Base-by-base conservation (phyloP, 805 yeast genomes). In the Blastobotrys americana region DNA sequence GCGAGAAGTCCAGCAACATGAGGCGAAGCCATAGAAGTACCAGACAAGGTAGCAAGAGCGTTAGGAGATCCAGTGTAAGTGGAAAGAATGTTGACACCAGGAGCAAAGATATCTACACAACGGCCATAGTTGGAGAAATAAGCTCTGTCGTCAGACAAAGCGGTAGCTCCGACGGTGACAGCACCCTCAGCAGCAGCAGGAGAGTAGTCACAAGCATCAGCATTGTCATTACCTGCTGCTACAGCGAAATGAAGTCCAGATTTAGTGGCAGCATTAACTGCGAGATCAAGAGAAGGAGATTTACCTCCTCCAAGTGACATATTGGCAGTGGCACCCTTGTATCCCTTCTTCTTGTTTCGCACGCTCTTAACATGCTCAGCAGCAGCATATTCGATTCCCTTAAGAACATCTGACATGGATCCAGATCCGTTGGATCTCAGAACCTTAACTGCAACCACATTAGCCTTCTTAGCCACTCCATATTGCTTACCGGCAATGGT, bases 11-110 rank as follows among this genome's bases (percentile, higher is more conserved):
- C 81, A 33, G 75, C 70, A 51, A 76, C 63, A 56, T 76, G 80
- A 34, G 82, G 81, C 13, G 81, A 70, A 19, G 81, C 81, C 82
- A 77, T 77, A 34, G 81, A 77, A 17, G 82, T 76, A 53, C 82
- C 82, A 27, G 80, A 73, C 66, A 76, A 66, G 19, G 72, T 65
- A 50, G 74, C 72, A 27, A 77, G 70, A 51, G 77, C 77, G 40
- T 65, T 56, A 43, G 63, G 63, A 33, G 77, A 71, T 42, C 79
- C 78, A 51, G 71, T 76, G 65, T 72, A 76, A 49, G 79, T 75
- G 39, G 78, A 72, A 56, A 69, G 66, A 50, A 76, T 69, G 62
- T 75, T 73, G 56, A 73, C 72, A 51, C 80, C 80, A 6, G 80
- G 80, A 15, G 74, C 78, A 55, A 71, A 72, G 38, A 74, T 66